These are phyloP conservation scores for Mycena citricolor DNA, from an alignment of 1,284 basidiomycete species.

Conservation along the genomic window DNA sequence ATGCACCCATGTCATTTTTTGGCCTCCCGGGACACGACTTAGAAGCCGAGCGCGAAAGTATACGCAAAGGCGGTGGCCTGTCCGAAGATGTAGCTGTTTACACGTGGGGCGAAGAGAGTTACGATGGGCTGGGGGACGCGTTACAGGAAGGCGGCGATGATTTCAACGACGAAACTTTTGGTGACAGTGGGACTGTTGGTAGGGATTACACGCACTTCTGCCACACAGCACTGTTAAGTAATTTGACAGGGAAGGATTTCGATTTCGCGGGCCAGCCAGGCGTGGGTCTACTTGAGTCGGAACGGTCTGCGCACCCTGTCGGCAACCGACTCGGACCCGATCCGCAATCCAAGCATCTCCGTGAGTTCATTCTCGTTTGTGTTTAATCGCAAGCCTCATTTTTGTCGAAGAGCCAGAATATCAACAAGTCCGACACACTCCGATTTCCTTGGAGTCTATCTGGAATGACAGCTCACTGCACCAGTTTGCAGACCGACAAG, in stretches of 20 bases:
- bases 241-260: slow-evolving; percentile 80
- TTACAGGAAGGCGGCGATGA: slow-evolving; percentile 90
- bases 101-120: slow-evolving; percentile 87
- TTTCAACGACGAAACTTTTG: slow-evolving; percentile 96
- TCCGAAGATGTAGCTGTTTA: slow-evolving; percentile 82
- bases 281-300: slow-evolving; percentile 20
- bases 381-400: too few species aligned
- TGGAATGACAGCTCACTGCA: slow-evolving; percentile 74
- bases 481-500: slow-evolving; percentile 28
- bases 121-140: slow-evolving; percentile 86
- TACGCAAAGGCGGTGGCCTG: slow-evolving; percentile 47
- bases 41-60: slow-evolving; percentile 59
- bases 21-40: slow-evolving; percentile 67
- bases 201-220: slow-evolving; percentile 31
- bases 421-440: slow-evolving; percentile 36
- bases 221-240: too few species aligned
- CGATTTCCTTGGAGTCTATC: slow-evolving; percentile 64
- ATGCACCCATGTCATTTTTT: slow-evolving; percentile 75
- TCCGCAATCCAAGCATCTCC: too few species aligned
- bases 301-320: too few species aligned
- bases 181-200: slow-evolving; percentile 69
- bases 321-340: too few species aligned
- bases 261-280: slow-evolving; percentile 63
- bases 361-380: too few species aligned
- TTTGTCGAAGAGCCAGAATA: too few species aligned